These are phyloP conservation scores for Alternaria sp. DNA, from an alignment of 2,329 filamentous ascomycete species.

Conservation along the genomic window DNA sequence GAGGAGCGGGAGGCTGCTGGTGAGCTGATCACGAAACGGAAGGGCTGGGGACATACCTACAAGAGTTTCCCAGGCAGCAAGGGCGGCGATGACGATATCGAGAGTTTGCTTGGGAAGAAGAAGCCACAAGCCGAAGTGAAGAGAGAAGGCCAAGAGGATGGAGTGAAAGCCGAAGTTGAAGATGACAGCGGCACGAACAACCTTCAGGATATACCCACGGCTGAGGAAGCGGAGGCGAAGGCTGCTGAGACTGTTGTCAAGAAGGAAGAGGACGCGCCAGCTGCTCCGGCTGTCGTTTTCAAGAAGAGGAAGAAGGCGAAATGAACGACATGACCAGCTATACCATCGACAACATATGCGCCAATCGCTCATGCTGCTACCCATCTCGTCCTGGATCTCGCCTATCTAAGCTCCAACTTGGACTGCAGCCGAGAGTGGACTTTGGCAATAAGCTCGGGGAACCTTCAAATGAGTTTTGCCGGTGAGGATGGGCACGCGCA, in stretches of 20 bases:
- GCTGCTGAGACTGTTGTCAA: constrained; percentile 22
- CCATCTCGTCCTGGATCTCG: neutral
- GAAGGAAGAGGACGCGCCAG: constrained; percentile 29
- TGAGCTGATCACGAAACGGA: constrained; percentile 51
- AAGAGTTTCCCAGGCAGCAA: constrained; percentile 54
- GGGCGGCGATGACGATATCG: constrained; percentile 67
- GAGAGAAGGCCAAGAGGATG: constrained; percentile 53
- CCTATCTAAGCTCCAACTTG: neutral
- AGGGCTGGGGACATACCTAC: constrained; percentile 55
- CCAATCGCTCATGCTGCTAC: neutral
- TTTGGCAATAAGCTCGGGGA: neutral
- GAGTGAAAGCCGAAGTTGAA: constrained; percentile 26
- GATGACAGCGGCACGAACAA: constrained; percentile 23
- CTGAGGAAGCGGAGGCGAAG: constrained; percentile 33
- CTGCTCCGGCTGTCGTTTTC: constrained; percentile 66
- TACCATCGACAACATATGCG: neutral
- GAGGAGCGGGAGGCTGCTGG: constrained; percentile 67
- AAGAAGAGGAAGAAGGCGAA: constrained; percentile 79
- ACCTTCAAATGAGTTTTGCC: neutral
- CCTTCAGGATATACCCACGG: constrained; percentile 36
- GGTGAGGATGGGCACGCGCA: neutral
- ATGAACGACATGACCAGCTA: constrained; percentile 15
- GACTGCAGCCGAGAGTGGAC: too few species aligned
- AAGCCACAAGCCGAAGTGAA: constrained; percentile 36
- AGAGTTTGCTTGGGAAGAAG: constrained; percentile 61